These are phyloP conservation scores for Cladosporium halotolerans DNA, from an alignment of 2,329 filamentous ascomycete genomes.

Conservation along the genomic window DNA sequence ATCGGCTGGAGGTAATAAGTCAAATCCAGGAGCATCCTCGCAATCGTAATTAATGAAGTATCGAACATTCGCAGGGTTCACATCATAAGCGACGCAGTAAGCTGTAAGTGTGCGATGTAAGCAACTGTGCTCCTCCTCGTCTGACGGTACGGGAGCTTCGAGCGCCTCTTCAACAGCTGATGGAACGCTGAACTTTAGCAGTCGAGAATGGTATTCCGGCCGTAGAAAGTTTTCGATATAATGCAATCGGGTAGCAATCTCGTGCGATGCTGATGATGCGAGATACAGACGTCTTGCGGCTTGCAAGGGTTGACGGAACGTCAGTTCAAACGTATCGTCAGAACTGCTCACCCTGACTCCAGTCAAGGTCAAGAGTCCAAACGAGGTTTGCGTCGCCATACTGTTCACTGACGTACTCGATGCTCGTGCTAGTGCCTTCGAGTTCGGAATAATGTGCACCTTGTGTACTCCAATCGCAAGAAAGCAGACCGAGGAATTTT, in stretches of 20 bases:
- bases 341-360: conserved; percentile 53
- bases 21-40: conserved; percentile 63
- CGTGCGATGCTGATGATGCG: conserved; percentile 57
- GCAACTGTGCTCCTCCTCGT: conserved; percentile 54
- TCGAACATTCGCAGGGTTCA: conserved; percentile 60
- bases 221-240: conserved; percentile 57
- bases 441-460: conserved; percentile 60
- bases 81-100: conserved; percentile 63
- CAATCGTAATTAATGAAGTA: conserved; percentile 56
- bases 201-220: conserved; percentile 59
- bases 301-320: conserved; percentile 53
- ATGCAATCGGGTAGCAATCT: conserved; percentile 58
- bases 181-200: conserved; percentile 58
- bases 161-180: conserved; percentile 47
- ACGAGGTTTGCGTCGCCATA: conserved; percentile 47
- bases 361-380: conserved; percentile 58
- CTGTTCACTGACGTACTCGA: conserved; percentile 48
- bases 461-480: conserved; percentile 64
- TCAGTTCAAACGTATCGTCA: conserved; percentile 62
- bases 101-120: conserved; percentile 63
- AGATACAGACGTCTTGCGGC: conserved; percentile 52
- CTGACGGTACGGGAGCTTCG: conserved; percentile 41
- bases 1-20: conserved; percentile 52
- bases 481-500: conserved; percentile 60
- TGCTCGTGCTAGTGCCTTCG: conserved; percentile 47